Percentiles rank a stretch among this genome's conserved stretches.
These are phyloP conservation scores for Aureoboletus auriporus DNA, from an alignment of 768 basidiomycete genomes.

Conservation along the genomic window DNA sequence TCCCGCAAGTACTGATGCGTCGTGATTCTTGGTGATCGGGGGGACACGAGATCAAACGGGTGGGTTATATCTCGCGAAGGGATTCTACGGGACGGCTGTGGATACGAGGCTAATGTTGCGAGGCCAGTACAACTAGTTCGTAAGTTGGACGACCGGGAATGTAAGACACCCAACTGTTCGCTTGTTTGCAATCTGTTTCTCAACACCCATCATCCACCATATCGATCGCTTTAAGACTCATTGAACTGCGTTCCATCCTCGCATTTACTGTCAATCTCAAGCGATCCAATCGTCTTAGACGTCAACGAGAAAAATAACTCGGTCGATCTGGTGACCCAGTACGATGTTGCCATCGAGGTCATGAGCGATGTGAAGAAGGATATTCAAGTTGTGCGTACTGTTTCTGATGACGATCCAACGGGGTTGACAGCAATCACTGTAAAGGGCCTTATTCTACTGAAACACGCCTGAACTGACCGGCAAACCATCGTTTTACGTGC, in stretches of 20 bases:
- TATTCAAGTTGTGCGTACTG: conserved; percentile 73
- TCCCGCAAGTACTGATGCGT: conserved; percentile 66
- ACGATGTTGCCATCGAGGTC: conserved; percentile 89
- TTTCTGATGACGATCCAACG: neutral
- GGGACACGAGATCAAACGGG: conserved; percentile 59
- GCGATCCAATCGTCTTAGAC: conserved; percentile 61
- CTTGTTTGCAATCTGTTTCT: neutral
- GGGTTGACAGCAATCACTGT: neutral
- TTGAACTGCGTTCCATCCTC: conserved; percentile 59
- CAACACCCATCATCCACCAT: conserved; percentile 25
- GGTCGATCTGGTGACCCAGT: conserved; percentile 93
- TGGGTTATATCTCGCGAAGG: conserved; percentile 63
- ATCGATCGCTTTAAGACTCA: conserved; percentile 29
- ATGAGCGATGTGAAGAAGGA: conserved; percentile 56
- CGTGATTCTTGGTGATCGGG: conserved; percentile 73
- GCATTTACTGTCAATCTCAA: conserved; percentile 58
- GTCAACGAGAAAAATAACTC: conserved; percentile 89
- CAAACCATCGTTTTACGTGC: conserved; percentile 90
- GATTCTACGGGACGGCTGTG: conserved; percentile 78
- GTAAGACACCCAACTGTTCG: too few species aligned
- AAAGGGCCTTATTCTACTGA: conserved; percentile 89
- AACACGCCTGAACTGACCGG: conserved; percentile 69
- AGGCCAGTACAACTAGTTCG: too few species aligned
- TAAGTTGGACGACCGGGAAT: too few species aligned
- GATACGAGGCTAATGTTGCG: conserved; percentile 51